phyloP scores from a whole-genome alignment of 306 rosid species.

The Gastrolobium bilobum region DNA sequence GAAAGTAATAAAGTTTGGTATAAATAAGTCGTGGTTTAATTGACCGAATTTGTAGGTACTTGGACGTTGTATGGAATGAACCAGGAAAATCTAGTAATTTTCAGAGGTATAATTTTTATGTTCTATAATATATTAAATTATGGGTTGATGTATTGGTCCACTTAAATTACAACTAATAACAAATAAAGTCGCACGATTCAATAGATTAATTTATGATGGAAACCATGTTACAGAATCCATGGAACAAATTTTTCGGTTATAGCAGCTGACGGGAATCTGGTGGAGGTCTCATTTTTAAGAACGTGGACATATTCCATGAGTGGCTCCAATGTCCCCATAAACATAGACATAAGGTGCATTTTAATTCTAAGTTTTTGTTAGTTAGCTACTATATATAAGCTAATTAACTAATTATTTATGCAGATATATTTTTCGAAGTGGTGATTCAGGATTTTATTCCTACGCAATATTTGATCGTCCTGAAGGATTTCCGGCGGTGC shows the following conservation, averaged over 20 bases:
- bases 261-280: conserved; percentile 47
- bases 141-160: background rate
- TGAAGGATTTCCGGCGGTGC: conserved; percentile 62
- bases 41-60: conserved; percentile 62
- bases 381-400: background rate
- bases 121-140: background rate
- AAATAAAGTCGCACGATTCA: background rate
- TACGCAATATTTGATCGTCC: conserved; percentile 77
- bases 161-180: background rate
- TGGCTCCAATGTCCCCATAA: conserved; percentile 58
- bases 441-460: conserved; percentile 74
- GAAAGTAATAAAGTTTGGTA: conserved; percentile 16
- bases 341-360: conserved; percentile 75
- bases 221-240: conserved; percentile 56
- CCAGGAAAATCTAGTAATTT: background rate
- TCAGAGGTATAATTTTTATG: conserved; percentile 56
- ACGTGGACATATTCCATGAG: conserved; percentile 60
- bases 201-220: conserved; percentile 11
- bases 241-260: conserved; percentile 60
- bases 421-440: conserved; percentile 72
- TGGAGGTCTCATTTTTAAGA: conserved; percentile 75
- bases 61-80: conserved; percentile 75
- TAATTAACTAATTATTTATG: conserved; percentile 7
- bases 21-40: background rate
- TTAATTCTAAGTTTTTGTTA: background rate